Base-by-base conservation (phyloP, 2,329 filamentous ascomycete species). In the Penicillium freii region DNA sequence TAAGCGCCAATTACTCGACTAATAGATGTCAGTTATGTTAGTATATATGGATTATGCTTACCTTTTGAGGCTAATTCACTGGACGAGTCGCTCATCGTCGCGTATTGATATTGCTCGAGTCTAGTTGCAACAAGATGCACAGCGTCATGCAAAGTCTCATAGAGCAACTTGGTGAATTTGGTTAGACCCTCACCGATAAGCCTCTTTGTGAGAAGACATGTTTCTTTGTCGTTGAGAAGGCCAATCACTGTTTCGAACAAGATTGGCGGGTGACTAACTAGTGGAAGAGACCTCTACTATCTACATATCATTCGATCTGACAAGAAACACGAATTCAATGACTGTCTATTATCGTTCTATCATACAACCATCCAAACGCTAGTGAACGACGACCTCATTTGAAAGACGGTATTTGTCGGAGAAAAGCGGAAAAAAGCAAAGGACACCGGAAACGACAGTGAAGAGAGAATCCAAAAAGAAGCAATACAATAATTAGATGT, bases 51-150 rank as follows among this genome's bases (percentile, higher is more conserved):
- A 31, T 13, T 31, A 10, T 11, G 29, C 59, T 62, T 57, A 58
- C 63, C 21, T 53, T 59, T 46, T 64, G 58, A 56, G 63, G 52
- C 53, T 62, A 65, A 55, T 64, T 46, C 50, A 59, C 61, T 62
- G 47, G 39, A 29, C 25, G 8, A 29, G 31, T 33, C 11, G 31
- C 31, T 13, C 31, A 13, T 33, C 31, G 11, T 33, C 5, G 31
- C 4, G 11, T 33, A 5, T 33, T 33, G 31, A 33, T 33, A 33
- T 33, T n/a, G 50, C 31, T 65, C 52, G 9, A 64, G 53, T 47
- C 59, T 36, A 56, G 49, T 34, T 34, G 56, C 57, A 47, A 63
- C 39, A 60, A 62, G 57, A 19, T 27, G 9, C 2, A 1, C 25
- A 31, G 25, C 25, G 4, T 19, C 17, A 45, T 19, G 43, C 10